Percentiles rank a stretch among this genome's conserved stretches.
Evolutionary conservation across 2,329 filamentous ascomycete species (phyloP).

Genomic region (Calonectria crousiana): DNA sequence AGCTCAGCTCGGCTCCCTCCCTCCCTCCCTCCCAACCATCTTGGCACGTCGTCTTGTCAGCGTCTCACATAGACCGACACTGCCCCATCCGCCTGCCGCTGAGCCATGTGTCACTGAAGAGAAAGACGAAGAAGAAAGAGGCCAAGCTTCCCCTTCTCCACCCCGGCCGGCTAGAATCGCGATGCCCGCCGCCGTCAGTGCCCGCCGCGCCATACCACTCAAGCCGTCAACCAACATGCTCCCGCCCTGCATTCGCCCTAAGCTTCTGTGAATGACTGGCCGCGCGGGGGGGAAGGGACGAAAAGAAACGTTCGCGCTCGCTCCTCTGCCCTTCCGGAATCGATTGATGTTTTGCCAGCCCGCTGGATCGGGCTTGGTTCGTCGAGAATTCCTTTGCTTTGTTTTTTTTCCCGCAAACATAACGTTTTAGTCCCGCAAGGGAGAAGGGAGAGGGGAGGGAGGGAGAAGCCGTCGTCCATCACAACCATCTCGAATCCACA

Average conservation of each 20-base stretch:
- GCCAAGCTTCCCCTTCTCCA: neutral
- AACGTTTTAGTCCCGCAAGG: slow-evolving; percentile 25
- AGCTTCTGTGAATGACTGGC: slow-evolving; percentile 20
- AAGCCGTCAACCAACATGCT: slow-evolving; percentile 23
- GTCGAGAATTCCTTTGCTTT: slow-evolving; percentile 28
- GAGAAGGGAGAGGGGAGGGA: neutral
- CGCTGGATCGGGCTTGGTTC: slow-evolving; percentile 28
- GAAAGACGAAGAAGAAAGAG: neutral
- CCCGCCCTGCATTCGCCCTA: slow-evolving; percentile 31
- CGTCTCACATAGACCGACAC: neutral
- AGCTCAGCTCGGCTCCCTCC: slow-evolving; percentile 1
- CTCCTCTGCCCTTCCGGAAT: slow-evolving; percentile 26
- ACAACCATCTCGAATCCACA: neutral
- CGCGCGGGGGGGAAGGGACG: too few relatives aligned
- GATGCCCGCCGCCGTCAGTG: slow-evolving; percentile 20
- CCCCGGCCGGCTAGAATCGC: slow-evolving; percentile 18
- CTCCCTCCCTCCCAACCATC: neutral
- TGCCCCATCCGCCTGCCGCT: neutral
- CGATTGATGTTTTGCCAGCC: slow-evolving; percentile 33
- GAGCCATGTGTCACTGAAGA: neutral
- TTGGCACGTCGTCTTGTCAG: neutral
- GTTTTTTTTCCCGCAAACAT: slow-evolving; percentile 24
- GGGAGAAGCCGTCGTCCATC: too few relatives aligned
- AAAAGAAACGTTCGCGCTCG: neutral
- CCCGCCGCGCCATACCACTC: slow-evolving; percentile 14